Percentiles rank a stretch among this genome's conserved stretches.
Evolutionary conservation across 352 stramenopile species (phyloP).

Genomic region (Phytophthora sp.): DNA sequence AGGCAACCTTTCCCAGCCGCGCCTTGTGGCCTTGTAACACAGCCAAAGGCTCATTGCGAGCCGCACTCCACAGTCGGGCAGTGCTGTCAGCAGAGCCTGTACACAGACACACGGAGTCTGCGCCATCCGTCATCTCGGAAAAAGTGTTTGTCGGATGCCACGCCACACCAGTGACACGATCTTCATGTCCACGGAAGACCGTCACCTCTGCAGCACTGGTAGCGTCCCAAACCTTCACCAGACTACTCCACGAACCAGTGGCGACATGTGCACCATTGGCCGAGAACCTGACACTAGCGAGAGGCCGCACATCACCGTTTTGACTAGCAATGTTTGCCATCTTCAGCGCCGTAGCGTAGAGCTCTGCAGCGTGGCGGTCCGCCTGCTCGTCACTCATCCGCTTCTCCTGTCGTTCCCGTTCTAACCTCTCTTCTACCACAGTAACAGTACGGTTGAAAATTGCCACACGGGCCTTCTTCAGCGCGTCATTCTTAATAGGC

Average conservation of each 20-base stretch:
- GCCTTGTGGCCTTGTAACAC: constrained; percentile 76
- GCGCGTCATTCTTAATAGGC: constrained; percentile 67
- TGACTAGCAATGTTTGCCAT: constrained; percentile 94
- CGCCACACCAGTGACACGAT: constrained; percentile 87
- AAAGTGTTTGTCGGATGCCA: constrained; percentile 74
- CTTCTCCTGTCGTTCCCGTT: constrained; percentile 55
- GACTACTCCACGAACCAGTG: constrained; percentile 94
- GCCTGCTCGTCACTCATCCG: constrained; percentile 46
- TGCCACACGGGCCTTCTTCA: constrained; percentile 83
- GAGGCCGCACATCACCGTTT: constrained; percentile 92
- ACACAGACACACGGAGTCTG: constrained; percentile 69
- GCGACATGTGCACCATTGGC: constrained; percentile 68
- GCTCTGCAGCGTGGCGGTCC: constrained; percentile 70
- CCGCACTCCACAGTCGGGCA: constrained; percentile 74
- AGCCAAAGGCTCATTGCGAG: constrained; percentile 55
- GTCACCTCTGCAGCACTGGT: constrained; percentile 65
- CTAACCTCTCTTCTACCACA: constrained; percentile 62
- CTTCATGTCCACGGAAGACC: constrained; percentile 87
- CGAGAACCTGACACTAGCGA: constrained; percentile 81
- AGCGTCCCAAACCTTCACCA: constrained; percentile 95
- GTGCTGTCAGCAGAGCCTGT: constrained; percentile 82
- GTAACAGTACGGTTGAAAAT: constrained; percentile 86
- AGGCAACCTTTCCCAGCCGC: constrained; percentile 89
- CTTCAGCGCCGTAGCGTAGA: constrained; percentile 79
- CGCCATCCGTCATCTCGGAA: constrained; percentile 65